phyloP scores from a whole-genome alignment of 2,329 filamentous ascomycete species.

The Pseudophaeomoniella oleicola region DNA sequence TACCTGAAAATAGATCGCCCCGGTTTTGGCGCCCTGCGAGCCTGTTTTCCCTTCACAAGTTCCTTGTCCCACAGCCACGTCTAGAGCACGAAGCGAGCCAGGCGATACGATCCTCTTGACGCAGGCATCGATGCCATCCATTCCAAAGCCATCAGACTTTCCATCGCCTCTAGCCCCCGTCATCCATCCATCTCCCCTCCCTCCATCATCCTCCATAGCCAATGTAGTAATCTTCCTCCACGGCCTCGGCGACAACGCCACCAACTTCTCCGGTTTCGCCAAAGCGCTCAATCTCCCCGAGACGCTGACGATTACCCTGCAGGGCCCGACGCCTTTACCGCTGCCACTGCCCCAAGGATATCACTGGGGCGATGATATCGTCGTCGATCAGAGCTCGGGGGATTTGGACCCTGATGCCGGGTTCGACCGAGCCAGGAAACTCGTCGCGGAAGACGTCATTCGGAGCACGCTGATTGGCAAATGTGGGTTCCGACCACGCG shows the following conservation, averaged over 20 bases:
- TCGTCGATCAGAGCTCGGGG: constrained; percentile 35
- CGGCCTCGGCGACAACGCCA: constrained; percentile 64
- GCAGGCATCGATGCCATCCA: no score
- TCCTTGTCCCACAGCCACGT: no score
- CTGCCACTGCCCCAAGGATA: constrained; percentile 45
- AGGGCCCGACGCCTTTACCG: constrained; percentile 55
- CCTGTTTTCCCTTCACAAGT: no score
- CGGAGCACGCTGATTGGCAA: constrained; percentile 34
- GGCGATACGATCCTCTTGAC: no score
- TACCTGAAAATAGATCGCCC: no score
- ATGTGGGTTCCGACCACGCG: constrained; percentile 44
- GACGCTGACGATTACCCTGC: constrained; percentile 59
- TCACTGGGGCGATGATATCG: constrained; percentile 56
- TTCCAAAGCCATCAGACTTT: constrained; percentile 31
- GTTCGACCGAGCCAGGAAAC: constrained; percentile 33
- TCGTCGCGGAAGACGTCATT: constrained; percentile 39
- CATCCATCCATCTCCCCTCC: constrained; percentile 24
- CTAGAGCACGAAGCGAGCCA: no score
- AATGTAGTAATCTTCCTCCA: constrained; percentile 72
- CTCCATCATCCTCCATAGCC: constrained; percentile 22
- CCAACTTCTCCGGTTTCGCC: constrained; percentile 55
- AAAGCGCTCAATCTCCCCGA: constrained; percentile 58
- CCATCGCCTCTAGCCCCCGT: constrained; percentile 25
- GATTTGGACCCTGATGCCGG: constrained; percentile 48
- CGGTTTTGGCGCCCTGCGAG: no score